Evolutionary conservation across 169 alveolate species (phyloP).

Genomic region (Babesia ovata): DNA sequence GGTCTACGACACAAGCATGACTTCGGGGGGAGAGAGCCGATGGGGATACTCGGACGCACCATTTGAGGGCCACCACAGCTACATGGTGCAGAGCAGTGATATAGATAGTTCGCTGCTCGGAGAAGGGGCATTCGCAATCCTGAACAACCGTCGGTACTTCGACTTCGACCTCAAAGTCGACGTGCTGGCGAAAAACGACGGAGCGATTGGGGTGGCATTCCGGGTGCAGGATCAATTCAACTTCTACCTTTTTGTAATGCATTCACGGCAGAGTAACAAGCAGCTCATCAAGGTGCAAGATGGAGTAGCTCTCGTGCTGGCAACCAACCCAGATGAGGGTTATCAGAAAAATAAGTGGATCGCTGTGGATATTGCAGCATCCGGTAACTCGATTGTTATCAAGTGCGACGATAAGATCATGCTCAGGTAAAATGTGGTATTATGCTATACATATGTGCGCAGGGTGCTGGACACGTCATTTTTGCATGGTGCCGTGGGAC

Average conservation of each 20-base stretch:
- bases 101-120: constrained; percentile 74
- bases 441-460: constrained; percentile 12
- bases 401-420: constrained; percentile 64
- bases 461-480: constrained; percentile 85
- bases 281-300: constrained; percentile 82
- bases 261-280: constrained; percentile 75
- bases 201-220: constrained; percentile 85
- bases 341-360: constrained; percentile 78
- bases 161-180: constrained; percentile 79
- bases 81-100: constrained; percentile 83
- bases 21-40: constrained; percentile 74
- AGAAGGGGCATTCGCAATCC: constrained; percentile 84
- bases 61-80: constrained; percentile 76
- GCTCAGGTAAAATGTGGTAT: constrained; percentile 29
- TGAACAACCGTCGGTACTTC: constrained; percentile 80
- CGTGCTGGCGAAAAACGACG: constrained; percentile 78
- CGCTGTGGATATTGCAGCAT: constrained; percentile 64
- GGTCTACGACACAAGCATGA: constrained; percentile 78
- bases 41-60: constrained; percentile 89
- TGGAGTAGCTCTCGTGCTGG: constrained; percentile 77
- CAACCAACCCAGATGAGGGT: constrained; percentile 79
- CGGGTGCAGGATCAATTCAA: constrained; percentile 84
- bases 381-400: constrained; percentile 66
- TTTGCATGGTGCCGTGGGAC: constrained; percentile 84
- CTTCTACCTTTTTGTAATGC: constrained; percentile 81